Evolutionary conservation across 495 filamentous ascomycete species (phyloP), one percentile per base, ranked within the genome.

Genomic region (Xylaria sp.): DNA sequence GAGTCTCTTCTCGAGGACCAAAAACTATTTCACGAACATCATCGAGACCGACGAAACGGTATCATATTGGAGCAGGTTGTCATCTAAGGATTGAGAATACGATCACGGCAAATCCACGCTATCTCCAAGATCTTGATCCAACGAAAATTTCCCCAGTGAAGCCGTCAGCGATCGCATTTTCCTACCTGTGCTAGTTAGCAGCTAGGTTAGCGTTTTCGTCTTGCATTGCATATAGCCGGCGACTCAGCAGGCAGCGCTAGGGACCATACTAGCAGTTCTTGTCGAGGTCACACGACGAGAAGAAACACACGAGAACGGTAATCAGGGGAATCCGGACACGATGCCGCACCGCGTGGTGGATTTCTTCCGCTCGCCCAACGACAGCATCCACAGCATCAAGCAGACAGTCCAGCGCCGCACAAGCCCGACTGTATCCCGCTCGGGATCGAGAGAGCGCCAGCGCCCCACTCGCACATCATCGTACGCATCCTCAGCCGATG

Each of bases 311-410:
- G 7, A 50, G n/a, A 11, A 50, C 19, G n/a, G 48, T 1, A 50
- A 50, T 50, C 21, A 50, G n/a, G 33, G 15, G 6, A 31, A 21
- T 37, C 14, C 63, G 14, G 64, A 68, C 77, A 82, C 77, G 33
- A 87, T 86, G 85, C 85, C 85, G 52, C 84, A 87, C 74, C 80
- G 82, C 41, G 84, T 88, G 69, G 77, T 80, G 50, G 79, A 83
- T 67, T 86, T 87, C 71, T 83, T 88, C 71, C 76, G 83, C 68
- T 78, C 80, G 33, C 82, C 84, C 14, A 77, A 75, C 71, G 74
- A 76, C 73, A 71, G 72, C 68, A 76, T 78, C 59, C 73, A 75
- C 71, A 75, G 58, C 68, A 78, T 79, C 67, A 79, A 78, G 69
- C 71, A 76, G 52, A 78, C 77, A 9, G 74, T 79, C 33, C 75